Evolutionary conservation across 129 eudicot species (phyloP).

Genomic region (Solidago caesia): DNA sequence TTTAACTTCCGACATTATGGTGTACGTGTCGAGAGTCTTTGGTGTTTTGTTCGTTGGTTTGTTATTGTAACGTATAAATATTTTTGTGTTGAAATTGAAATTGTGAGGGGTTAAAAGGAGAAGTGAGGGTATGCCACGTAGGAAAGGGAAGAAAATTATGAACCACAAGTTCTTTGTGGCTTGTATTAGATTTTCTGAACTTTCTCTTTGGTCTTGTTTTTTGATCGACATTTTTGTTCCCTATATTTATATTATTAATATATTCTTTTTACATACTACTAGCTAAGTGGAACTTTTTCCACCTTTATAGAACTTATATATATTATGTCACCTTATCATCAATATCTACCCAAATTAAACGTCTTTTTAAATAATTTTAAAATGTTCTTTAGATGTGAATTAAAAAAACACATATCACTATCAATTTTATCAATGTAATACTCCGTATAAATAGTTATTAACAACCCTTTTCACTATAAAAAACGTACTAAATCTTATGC

Average conservation of each 20-base stretch:
- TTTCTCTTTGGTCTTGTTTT: constrained; percentile 24
- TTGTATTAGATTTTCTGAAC: constrained; percentile 33
- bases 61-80: constrained; percentile 21
- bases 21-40: constrained; percentile 1
- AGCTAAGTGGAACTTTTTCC: no score
- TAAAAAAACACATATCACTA: no score
- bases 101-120: constrained; percentile 26
- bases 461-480: no score
- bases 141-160: constrained; percentile 20
- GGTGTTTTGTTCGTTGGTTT: background rate
- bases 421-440: no score
- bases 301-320: no score
- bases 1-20: constrained; percentile 38
- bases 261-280: background rate
- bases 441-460: no score
- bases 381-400: no score
- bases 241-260: constrained; percentile 5
- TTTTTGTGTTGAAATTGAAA: constrained; percentile 9
- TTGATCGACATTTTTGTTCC: constrained; percentile 21
- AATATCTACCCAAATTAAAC: no score
- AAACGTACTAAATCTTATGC: no score
- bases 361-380: no score
- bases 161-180: constrained; percentile 45
- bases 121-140: constrained; percentile 40
- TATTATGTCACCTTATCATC: no score